A percentile compares a stretch with the other conserved stretches of the same genome.
phyloP scores from a whole-genome alignment of 192 early-diverging fungal genomes.

The Funneliformis geosporum region DNA sequence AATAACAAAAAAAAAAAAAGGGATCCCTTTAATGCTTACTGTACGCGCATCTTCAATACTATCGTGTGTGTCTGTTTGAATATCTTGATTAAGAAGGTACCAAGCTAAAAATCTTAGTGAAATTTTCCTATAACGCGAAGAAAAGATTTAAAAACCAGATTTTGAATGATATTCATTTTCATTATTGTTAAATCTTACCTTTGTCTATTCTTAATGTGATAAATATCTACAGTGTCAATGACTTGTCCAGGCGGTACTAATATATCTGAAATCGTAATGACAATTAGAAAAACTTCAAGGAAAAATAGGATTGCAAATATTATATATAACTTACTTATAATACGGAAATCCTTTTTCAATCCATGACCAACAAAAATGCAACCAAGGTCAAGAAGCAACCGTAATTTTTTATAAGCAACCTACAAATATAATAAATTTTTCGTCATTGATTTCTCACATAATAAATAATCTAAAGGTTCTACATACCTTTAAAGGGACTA shows the following conservation, averaged over 20 bases:
- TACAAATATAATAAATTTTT: background rate
- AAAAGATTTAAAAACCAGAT: background rate
- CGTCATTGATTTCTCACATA: background rate
- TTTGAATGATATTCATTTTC: constrained; percentile 9
- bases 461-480: background rate
- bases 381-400: constrained; percentile 85
- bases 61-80: constrained; percentile 89
- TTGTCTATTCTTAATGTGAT: constrained; percentile 77
- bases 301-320: constrained; percentile 1
- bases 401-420: constrained; percentile 89
- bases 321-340: constrained; percentile 66
- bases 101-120: constrained; percentile 92
- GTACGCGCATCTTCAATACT: constrained; percentile 92
- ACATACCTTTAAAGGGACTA: constrained; percentile 81
- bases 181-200: constrained; percentile 44
- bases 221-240: constrained; percentile 94
- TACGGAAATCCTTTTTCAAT: constrained; percentile 92
- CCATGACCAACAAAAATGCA: constrained; percentile 96
- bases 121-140: constrained; percentile 61
- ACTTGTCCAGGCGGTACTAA: constrained; percentile 81
- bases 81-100: constrained; percentile 78
- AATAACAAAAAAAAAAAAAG: constrained; percentile 17
- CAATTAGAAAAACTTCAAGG: background rate
- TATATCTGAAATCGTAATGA: constrained; percentile 61
- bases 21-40: constrained; percentile 44